These are phyloP conservation scores for Saccharum spontaneum DNA, from an alignment of 176 grass and related monocot genomes.

Conservation along the genomic window DNA sequence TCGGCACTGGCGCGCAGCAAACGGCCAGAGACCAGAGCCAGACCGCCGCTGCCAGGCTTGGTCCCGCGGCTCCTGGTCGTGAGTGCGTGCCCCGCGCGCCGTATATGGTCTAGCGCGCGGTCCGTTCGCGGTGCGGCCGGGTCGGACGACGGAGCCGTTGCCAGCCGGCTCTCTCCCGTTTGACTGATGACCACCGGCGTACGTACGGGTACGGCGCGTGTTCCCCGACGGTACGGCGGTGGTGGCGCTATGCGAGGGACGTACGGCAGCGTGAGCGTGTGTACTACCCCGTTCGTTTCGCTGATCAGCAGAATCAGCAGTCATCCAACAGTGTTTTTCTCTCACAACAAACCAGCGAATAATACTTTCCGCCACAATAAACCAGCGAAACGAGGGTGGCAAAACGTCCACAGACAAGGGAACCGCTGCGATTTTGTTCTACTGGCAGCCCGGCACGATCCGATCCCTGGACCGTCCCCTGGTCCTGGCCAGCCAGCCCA, in stretches of 20 bases:
- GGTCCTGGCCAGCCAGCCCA: neutral
- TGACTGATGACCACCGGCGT: neutral
- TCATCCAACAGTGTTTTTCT: too few relatives aligned
- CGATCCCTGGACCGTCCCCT: neutral
- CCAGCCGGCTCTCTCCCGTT: neutral
- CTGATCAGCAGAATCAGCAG: too few relatives aligned
- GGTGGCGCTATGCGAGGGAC: neutral
- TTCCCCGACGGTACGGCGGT: neutral
- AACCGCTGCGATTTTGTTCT: too few relatives aligned
- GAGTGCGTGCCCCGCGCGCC: neutral
- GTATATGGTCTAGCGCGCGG: neutral
- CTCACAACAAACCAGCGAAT: too few relatives aligned
- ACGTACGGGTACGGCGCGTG: neutral
- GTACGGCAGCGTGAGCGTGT: neutral
- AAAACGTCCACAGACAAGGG: neutral
- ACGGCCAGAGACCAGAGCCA: too few relatives aligned
- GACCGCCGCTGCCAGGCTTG: too few relatives aligned
- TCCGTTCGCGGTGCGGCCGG: neutral
- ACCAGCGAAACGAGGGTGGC: too few relatives aligned
- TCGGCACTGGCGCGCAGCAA: neutral
- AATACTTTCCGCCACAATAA: too few relatives aligned
- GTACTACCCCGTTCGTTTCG: too few relatives aligned
- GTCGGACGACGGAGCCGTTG: neutral
- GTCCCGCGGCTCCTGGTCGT: neutral
- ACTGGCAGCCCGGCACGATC: neutral